phyloP scores from a whole-genome alignment of 1,139 yeast genomes.

The Protomyces pachydermus region DNA sequence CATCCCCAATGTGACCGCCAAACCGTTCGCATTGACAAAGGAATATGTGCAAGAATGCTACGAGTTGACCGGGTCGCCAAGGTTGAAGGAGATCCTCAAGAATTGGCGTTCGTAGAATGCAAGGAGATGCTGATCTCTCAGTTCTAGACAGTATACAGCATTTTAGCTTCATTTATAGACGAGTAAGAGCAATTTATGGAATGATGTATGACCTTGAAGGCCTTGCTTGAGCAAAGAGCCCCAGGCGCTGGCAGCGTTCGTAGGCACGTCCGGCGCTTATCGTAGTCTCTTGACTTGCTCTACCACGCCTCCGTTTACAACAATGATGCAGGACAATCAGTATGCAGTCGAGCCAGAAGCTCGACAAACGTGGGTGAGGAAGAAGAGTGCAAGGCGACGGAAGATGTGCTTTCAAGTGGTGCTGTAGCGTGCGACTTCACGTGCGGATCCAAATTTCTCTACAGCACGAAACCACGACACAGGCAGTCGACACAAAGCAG shows the following conservation, averaged over 20 bases:
- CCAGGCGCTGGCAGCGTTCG: too few species aligned
- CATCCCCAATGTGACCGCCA: slow-evolving; percentile 97
- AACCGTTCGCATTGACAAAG: slow-evolving; percentile 90
- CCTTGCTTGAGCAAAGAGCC: too few species aligned
- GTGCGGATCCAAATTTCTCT: not conserved
- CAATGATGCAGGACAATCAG: not conserved
- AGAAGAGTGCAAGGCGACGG: not conserved
- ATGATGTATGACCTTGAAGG: too few species aligned
- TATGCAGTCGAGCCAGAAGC: not conserved
- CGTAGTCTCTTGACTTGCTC: not conserved
- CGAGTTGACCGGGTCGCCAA: slow-evolving; percentile 81
- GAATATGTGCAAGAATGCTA: slow-evolving; percentile 96
- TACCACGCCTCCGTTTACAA: not conserved
- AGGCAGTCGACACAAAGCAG: too few species aligned
- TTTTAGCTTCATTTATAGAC: not conserved
- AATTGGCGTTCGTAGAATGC: slow-evolving; percentile 64
- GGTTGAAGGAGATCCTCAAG: slow-evolving; percentile 81
- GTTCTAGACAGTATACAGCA: too few species aligned
- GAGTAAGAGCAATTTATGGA: not conserved
- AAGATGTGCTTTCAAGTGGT: not conserved
- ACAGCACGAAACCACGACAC: not conserved
- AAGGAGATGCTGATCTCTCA: too few species aligned
- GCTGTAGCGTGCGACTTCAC: not conserved
- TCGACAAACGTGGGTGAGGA: not conserved
- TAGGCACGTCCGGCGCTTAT: too few species aligned